These are phyloP conservation scores for Pistacia integerrima DNA, from an alignment of 345 rosid species.

Conservation along the genomic window DNA sequence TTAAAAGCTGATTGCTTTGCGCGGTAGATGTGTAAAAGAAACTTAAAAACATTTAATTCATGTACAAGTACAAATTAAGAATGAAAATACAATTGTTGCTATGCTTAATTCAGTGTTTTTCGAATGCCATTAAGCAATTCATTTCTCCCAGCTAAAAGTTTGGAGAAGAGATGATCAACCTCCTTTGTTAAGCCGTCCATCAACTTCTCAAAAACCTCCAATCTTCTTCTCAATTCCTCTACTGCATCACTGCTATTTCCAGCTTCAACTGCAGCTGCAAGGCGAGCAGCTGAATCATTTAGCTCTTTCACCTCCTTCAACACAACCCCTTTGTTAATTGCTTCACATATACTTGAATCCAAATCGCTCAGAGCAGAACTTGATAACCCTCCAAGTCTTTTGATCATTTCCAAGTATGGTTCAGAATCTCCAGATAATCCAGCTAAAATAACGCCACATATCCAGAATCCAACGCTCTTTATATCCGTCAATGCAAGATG, in stretches of 20 bases:
- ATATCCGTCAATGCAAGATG: conserved; percentile 46
- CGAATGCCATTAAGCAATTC: conserved; percentile 44
- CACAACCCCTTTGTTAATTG: conserved; percentile 27
- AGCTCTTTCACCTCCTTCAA: conserved; percentile 52
- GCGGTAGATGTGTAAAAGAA: no score
- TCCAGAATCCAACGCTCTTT: conserved; percentile 47
- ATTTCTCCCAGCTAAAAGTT: conserved; percentile 50
- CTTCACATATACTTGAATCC: conserved; percentile 29
- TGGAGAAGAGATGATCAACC: conserved; percentile 50
- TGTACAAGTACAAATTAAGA: background rate
- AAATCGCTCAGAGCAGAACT: conserved; percentile 27
- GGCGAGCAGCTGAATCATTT: conserved; percentile 41
- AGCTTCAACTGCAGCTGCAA: conserved; percentile 36
- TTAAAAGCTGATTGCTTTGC: no score
- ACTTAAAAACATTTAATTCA: background rate
- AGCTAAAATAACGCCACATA: conserved; percentile 42
- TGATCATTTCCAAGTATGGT: conserved; percentile 40
- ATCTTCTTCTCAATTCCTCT: conserved; percentile 41
- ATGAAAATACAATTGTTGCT: background rate
- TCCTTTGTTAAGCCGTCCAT: conserved; percentile 40
- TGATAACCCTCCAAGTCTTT: conserved; percentile 18
- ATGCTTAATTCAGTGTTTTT: background rate
- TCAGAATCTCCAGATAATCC: conserved; percentile 44
- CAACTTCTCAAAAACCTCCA: conserved; percentile 42
- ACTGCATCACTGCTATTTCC: conserved; percentile 29